phyloP scores from a whole-genome alignment of 441 rosid genomes.

The Viola pubescens region DNA sequence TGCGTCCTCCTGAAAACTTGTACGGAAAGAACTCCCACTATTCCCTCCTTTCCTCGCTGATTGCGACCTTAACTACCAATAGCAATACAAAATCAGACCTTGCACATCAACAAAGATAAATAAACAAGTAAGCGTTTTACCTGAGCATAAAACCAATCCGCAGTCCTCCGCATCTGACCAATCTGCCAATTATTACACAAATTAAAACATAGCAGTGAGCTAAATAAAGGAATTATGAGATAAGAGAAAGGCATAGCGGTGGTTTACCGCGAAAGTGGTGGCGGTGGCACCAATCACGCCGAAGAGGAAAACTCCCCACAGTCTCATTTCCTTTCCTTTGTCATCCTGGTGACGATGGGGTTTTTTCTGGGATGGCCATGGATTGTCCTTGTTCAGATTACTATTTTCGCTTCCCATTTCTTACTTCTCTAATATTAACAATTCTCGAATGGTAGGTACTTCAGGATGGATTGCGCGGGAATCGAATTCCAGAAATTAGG shows the following conservation, averaged over 20 bases:
- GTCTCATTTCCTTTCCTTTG: slow-evolving; percentile 26
- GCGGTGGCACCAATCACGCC: slow-evolving; percentile 76
- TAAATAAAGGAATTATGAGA: not conserved
- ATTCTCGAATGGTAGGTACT: no score
- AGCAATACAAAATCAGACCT: slow-evolving; percentile 12
- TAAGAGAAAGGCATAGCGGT: not conserved
- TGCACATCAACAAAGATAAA: not conserved
- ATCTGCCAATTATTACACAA: slow-evolving; percentile 45
- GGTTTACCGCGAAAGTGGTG: slow-evolving; percentile 65
- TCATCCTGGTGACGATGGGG: slow-evolving; percentile 25
- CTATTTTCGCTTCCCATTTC: slow-evolving; percentile 13
- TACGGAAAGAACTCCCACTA: slow-evolving; percentile 51
- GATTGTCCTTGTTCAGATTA: slow-evolving; percentile 6
- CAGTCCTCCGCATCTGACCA: slow-evolving; percentile 65
- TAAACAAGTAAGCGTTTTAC: slow-evolving; percentile 24
- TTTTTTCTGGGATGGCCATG: slow-evolving; percentile 5
- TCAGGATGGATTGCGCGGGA: no score
- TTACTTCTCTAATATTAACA: no score
- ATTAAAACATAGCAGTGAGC: not conserved
- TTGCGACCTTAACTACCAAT: slow-evolving; percentile 58
- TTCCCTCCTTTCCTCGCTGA: slow-evolving; percentile 39
- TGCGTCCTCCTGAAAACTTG: slow-evolving; percentile 75
- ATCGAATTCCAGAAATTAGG: no score
- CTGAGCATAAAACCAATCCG: slow-evolving; percentile 68
- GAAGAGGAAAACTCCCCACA: slow-evolving; percentile 65